Percentiles rank a stretch among this genome's conserved stretches.
Evolutionary conservation across 2,329 filamentous ascomycete species (phyloP).

Genomic region (Trichoderma polysporum): DNA sequence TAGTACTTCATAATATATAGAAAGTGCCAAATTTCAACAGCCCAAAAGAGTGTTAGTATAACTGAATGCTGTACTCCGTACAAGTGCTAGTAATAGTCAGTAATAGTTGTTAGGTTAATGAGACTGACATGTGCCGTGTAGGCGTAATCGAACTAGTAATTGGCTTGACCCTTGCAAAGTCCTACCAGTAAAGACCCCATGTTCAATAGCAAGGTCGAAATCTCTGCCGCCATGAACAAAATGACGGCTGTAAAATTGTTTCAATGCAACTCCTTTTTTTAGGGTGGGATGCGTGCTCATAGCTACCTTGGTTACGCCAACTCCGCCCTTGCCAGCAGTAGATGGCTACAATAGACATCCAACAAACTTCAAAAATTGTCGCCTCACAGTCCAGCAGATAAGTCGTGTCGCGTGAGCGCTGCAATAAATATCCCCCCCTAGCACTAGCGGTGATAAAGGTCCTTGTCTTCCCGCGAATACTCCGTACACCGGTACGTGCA

Average conservation of each 20-base stretch:
- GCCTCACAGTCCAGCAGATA: background rate
- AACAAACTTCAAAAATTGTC: background rate
- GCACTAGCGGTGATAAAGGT: background rate
- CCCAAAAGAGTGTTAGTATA: too few species aligned
- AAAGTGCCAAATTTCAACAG: too few species aligned
- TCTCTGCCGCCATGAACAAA: background rate
- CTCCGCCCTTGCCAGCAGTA: background rate
- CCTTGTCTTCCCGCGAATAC: background rate
- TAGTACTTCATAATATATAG: too few species aligned
- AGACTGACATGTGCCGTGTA: background rate
- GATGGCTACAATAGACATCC: background rate
- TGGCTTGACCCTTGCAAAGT: background rate
- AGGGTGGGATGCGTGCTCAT: background rate
- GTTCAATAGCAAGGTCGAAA: background rate
- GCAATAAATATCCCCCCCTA: background rate
- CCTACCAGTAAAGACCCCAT: background rate
- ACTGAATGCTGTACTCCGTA: too few species aligned
- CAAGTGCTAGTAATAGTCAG: too few species aligned
- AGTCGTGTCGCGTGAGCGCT: conserved; percentile 16
- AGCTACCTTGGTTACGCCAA: background rate
- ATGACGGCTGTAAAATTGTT: background rate
- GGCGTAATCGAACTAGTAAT: background rate
- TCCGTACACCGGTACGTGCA: background rate
- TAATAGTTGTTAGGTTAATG: too few species aligned
- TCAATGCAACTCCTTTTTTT: background rate